Conservation (phyloP, 208 protist genomes). For the Trypanosoma platydactyli region DNA sequence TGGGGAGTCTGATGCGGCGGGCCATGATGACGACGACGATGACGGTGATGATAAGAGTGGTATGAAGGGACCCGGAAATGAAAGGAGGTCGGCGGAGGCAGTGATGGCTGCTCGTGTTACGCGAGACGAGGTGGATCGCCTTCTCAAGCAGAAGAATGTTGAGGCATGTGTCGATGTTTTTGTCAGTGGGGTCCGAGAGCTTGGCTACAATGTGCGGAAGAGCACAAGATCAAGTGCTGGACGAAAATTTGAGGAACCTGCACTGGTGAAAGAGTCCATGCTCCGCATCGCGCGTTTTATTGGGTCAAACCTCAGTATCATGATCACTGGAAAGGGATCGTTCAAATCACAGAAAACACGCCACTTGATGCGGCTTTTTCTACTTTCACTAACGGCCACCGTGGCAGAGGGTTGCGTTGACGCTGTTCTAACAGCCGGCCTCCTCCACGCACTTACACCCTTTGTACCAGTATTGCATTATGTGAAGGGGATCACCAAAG, state of each 20-base stretch:
- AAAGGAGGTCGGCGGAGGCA: background rate
- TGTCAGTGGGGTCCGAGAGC: slow-evolving; percentile 75
- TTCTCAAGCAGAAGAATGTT: slow-evolving; percentile 41
- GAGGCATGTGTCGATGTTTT: slow-evolving; percentile 75
- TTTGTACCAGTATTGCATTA: slow-evolving; percentile 91
- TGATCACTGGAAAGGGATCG: slow-evolving; percentile 84
- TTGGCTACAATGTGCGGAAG: slow-evolving; percentile 77
- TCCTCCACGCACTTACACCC: slow-evolving; percentile 73
- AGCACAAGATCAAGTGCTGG: slow-evolving; percentile 56
- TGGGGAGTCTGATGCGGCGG: slow-evolving; percentile 57
- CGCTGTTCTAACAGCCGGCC: slow-evolving; percentile 52
- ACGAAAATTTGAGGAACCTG: slow-evolving; percentile 89
- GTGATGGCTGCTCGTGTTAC: slow-evolving; percentile 37
- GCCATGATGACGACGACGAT: slow-evolving; percentile 30
- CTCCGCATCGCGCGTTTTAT: slow-evolving; percentile 67
- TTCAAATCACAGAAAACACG: slow-evolving; percentile 78
- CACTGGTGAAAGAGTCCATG: slow-evolving; percentile 84
- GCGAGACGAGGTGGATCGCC: slow-evolving; percentile 49
- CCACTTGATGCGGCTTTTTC: slow-evolving; percentile 73
- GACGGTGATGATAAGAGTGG: slow-evolving; percentile 26
- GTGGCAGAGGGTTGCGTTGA: slow-evolving; percentile 67
- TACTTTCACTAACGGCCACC: slow-evolving; percentile 61
- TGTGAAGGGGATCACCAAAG: slow-evolving; percentile 79
- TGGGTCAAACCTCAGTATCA: slow-evolving; percentile 51
- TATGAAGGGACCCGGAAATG: slow-evolving; percentile 8